Base-by-base conservation (phyloP, 1,284 basidiomycete genomes). In the Porogramme epimiltina region DNA sequence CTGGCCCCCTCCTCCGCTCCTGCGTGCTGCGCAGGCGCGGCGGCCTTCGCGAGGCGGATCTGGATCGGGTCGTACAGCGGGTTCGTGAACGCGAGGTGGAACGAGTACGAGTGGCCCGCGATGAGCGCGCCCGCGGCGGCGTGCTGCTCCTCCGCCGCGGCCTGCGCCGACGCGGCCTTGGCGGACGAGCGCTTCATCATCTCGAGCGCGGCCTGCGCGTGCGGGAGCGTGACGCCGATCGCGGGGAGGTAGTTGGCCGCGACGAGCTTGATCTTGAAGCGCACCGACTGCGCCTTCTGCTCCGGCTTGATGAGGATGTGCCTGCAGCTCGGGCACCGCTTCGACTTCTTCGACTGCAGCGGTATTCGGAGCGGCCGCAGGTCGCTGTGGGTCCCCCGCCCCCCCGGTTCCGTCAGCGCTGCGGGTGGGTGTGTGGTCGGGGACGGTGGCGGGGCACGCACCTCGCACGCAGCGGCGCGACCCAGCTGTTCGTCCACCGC, bases 251-350 rank as follows among this genome's bases (percentile, higher is more conserved):
- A 98, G 69, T 92, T 95, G 23, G 88, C 82, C 0, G 96, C 97
- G 42, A 96, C 91, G 42, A 98, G 86, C 70, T 97, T 98, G 73
- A 99, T 98, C 73, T 98, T 98, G 82, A 90, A 98, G 5, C 92
- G 84, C 28, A 92, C 89, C 5, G 91, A 93, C 62, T 93, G 90
- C 0, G 95, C 89, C 69, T 98, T 99, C 64, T 95, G 91, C 68
- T 99, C 97, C 1, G 97, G 97, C 66, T 98, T 97, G 72, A 98
- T 96, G 54, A 99, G 82, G 61, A 98, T 96, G 71, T 98, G 96
- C 15, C 91, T 87, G 68, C 97, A 99, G 2, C 81, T 81, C 4
- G 93, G 88, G 73, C 97, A 99, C 5, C 97, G 90, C 72, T 98
- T 98, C 2, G 94, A 94, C 45, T 91, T 83, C 71, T 98, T 98